These are phyloP conservation scores for Ophiognomonia clavigignenti-juglandacearum DNA, from an alignment of 2,329 filamentous ascomycete species.

Conservation along the genomic window DNA sequence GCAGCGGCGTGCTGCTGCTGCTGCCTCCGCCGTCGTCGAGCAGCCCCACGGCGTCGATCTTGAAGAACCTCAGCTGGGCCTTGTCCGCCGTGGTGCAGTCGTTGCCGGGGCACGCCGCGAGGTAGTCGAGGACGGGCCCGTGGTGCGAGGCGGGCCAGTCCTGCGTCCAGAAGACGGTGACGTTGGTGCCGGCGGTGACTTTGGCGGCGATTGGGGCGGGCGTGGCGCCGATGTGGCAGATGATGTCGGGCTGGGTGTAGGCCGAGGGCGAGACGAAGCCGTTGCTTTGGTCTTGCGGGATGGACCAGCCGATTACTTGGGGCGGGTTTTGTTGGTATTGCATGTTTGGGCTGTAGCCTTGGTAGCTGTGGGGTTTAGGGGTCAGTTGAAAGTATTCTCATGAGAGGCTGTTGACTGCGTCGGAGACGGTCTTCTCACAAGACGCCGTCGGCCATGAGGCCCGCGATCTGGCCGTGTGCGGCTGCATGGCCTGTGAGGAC, in stretches of 20 bases:
- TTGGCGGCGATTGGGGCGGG: slow-evolving; percentile 22
- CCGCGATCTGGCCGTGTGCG: slow-evolving; percentile 3
- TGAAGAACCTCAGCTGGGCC: slow-evolving; percentile 28
- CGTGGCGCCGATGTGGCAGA: slow-evolving; percentile 25
- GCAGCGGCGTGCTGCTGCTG: too few relatives aligned
- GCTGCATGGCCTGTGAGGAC: background rate
- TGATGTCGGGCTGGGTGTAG: slow-evolving; percentile 23
- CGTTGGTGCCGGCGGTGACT: slow-evolving; percentile 22
- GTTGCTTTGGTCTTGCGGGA: slow-evolving; percentile 26
- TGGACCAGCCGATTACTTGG: slow-evolving; percentile 25
- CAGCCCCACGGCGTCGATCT: slow-evolving; percentile 28
- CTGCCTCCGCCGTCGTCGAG: slow-evolving; percentile 27
- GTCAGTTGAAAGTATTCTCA: background rate
- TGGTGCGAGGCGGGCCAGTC: slow-evolving; percentile 23
- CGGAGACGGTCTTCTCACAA: background rate
- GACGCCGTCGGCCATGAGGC: slow-evolving; percentile 1
- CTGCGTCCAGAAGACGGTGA: slow-evolving; percentile 24
- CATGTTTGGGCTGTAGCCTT: slow-evolving; percentile 26
- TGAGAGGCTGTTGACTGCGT: background rate
- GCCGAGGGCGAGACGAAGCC: slow-evolving; percentile 22
- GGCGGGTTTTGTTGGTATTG: slow-evolving; percentile 23
- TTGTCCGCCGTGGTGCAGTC: slow-evolving; percentile 30
- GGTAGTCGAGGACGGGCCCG: slow-evolving; percentile 34
- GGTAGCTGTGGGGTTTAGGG: slow-evolving; percentile 26
- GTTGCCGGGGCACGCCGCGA: slow-evolving; percentile 26